Percentiles rank a stretch among this genome's conserved stretches.
Conservation (phyloP, 2,329 filamentous ascomycete genomes). For the Ceratocystis ficicola region DNA sequence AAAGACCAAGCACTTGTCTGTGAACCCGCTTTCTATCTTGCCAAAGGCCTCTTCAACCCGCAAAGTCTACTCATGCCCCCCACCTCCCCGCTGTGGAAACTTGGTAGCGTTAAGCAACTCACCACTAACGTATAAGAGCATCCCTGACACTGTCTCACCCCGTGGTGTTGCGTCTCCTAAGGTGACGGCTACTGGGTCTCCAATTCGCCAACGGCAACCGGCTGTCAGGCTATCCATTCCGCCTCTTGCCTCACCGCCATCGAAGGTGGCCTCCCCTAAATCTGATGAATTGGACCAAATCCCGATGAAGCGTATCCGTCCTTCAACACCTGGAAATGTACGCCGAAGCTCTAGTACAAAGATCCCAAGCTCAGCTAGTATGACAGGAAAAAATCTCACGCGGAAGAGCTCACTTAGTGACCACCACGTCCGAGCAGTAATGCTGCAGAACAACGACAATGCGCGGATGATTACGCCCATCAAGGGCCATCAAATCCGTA, state of each 20-base stretch:
- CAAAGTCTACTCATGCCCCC: constrained; percentile 18
- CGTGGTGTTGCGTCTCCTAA: not conserved
- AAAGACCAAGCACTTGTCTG: constrained; percentile 20
- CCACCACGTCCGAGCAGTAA: not conserved
- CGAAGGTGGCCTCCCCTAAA: not conserved
- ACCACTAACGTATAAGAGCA: not conserved
- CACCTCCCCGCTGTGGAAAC: constrained; percentile 6
- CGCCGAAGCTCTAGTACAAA: not conserved
- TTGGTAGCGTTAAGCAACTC: not conserved
- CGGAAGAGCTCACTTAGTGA: not conserved
- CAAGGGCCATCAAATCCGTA: constrained; percentile 14
- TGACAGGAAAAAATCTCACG: not conserved
- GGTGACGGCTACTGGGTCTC: constrained; percentile 10
- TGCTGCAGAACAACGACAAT: constrained; percentile 13
- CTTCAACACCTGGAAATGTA: not conserved
- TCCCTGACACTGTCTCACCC: not conserved
- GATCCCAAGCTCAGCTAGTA: not conserved
- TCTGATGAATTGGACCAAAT: not conserved
- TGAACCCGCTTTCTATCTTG: not conserved
- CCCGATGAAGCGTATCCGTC: constrained; percentile 9
- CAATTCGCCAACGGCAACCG: constrained; percentile 10
- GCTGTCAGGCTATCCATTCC: not conserved
- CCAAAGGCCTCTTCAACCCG: constrained; percentile 1
- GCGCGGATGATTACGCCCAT: constrained; percentile 19
- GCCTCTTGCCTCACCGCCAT: constrained; percentile 9